Base-by-base conservation (phyloP, 768 basidiomycete species). In the Dictyophora rubrovolvata region DNA sequence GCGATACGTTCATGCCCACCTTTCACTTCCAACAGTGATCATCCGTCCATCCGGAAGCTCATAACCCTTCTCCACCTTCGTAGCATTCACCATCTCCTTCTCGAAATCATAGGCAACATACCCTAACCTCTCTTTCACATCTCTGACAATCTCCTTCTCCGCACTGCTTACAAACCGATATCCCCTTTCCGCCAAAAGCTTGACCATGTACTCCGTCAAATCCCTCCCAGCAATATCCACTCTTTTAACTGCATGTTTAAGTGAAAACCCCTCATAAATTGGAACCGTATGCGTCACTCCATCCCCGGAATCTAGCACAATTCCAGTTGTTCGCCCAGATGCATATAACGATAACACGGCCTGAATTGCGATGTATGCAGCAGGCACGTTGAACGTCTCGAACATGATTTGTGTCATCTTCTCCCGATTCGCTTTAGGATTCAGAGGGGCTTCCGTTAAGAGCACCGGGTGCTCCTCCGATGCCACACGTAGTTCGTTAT, bases 51-150 rank as follows among this genome's bases (percentile, higher is more conserved):
- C 78, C 58, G 78, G 78, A 55, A 79, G 73, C 69, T 79, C 78
- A 72, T 77, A 79, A 51, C 71, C 73, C 73, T 79, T 79, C 66
- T 79, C 77, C 63, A 79, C 70, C 65, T 75, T 73, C 50, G 76
- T 74, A 42, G 77, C 76, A 51, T 75, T 76, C 69, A 77, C 74
- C 68, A 78, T 70, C 70, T 79, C 78, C 69, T 79, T 75, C 66
- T 79, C 78, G 65, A 77, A 79, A 69, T 79, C 77, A 61, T 78
- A 72, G 50, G 78, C 77, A 64, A 79, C 77, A 70, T 79, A 79
- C 71, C 77, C 77, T 61, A 78, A 75, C 72, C 77, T 78, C 73
- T 79, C 78, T 72, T 79, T 79, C 72, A 79, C 78, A 68, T 79
- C 77, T 47, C 77, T 69, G 59, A 79, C 78, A 59, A 79, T 77